Evolutionary conservation across 2,329 filamentous ascomycete genomes (phyloP), one percentile per base, ranked within the genome.

Genomic region (Nemania abortiva): DNA sequence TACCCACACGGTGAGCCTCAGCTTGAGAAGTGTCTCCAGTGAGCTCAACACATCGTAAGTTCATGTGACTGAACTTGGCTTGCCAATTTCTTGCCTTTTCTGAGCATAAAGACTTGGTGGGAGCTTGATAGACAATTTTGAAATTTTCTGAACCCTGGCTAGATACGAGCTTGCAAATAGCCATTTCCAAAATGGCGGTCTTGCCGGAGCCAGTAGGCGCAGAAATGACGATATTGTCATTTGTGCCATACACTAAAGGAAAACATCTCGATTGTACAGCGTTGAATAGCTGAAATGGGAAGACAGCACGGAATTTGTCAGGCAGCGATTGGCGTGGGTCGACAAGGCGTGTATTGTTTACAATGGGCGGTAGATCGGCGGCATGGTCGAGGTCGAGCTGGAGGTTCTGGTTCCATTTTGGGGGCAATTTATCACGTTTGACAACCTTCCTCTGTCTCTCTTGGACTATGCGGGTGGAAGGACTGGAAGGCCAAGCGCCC

Each of bases 151-250:
- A 75, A 79, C 84, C 78, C 56, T 86, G 84, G 4, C 81, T 84
- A 42, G 85, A 84, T 29, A 92, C 84, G 2, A 95, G 83, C 66
- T 88, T 89, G 79, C 92, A 95, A 42, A 97, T 92, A 3, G 93
- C 93, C 54, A 97, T 84, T 79, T 97, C 94, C 71, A 97, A 86
- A 10, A 96, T 85, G 0, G 86, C 92, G 0, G 93, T 97, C 79
- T 97, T 97, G 2, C 94, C 93, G 78, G 93, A 95, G 9, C 93
- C 93, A 0, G 93, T 97, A 0, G 94, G 93, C 7, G 93, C 91
- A 0, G 93, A 91, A 15, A 97, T 84, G 0, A 96, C 92, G 15
- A 96, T 84, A 71, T 97, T 97, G 77, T 94, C 87, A 72, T 90
- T 87, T 0, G 88, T 88, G 6, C 85, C 82, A 77, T 92, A 95